These are phyloP conservation scores for Telfairia occidentalis DNA, from an alignment of 331 rosid genomes.

Conservation along the genomic window DNA sequence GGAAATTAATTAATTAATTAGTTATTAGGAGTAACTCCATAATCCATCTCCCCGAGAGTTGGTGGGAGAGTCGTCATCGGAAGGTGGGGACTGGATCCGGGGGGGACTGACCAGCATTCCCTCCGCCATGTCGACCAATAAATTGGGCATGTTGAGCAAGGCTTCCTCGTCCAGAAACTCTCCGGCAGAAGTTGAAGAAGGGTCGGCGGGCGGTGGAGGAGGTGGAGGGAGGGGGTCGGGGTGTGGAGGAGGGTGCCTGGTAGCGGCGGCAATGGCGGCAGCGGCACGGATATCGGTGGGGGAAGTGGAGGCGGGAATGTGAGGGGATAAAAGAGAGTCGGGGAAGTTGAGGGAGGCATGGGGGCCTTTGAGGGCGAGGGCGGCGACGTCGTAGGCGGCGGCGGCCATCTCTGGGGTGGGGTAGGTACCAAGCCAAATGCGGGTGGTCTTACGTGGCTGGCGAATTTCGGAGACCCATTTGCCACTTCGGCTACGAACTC, in stretches of 20 bases:
- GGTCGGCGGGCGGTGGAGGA: neutral
- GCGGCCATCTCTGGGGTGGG: slow-evolving; percentile 84
- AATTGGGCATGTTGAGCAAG: slow-evolving; percentile 74
- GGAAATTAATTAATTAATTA: too few relatives aligned
- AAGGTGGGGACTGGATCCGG: slow-evolving; percentile 34
- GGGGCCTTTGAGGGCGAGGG: slow-evolving; percentile 68
- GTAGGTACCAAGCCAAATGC: slow-evolving; percentile 93
- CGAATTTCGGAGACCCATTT: slow-evolving; percentile 97
- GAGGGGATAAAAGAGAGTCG: slow-evolving; percentile 29
- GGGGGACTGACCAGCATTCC: slow-evolving; percentile 98
- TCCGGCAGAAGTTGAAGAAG: neutral
- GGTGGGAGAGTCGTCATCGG: slow-evolving; percentile 47
- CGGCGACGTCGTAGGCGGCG: slow-evolving; percentile 90
- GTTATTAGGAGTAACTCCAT: slow-evolving; percentile 37
- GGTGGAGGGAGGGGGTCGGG: neutral
- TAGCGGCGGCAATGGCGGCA: slow-evolving; percentile 62
- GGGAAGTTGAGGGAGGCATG: slow-evolving; percentile 69
- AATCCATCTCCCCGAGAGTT: slow-evolving; percentile 57
- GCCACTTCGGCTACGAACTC: slow-evolving; percentile 63
- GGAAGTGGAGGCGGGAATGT: slow-evolving; percentile 54
- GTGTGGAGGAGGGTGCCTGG: slow-evolving; percentile 1
- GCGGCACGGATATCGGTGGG: slow-evolving; percentile 60
- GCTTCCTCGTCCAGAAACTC: slow-evolving; percentile 63
- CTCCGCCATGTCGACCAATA: slow-evolving; percentile 77
- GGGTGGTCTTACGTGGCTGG: slow-evolving; percentile 74